A percentile compares a stretch with the other conserved stretches of the same genome.
phyloP scores from a whole-genome alignment of 208 protist genomes.

The Porcisia hertigi region DNA sequence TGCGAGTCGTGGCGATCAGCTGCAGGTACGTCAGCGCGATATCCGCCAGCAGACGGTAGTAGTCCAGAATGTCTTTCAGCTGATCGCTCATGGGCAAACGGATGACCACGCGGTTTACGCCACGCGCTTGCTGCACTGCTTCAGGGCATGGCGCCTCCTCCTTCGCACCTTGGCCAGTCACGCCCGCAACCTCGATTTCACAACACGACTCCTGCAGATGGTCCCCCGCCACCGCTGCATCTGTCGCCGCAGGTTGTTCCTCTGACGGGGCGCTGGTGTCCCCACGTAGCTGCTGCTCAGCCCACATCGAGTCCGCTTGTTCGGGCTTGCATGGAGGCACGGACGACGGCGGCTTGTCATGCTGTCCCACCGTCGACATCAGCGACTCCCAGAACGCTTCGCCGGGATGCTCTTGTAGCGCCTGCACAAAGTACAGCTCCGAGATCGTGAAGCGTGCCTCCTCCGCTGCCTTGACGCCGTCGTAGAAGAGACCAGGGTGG shows the following conservation, averaged over 20 bases:
- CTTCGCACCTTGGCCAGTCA: too few relatives aligned
- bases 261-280: neutral
- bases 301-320: neutral
- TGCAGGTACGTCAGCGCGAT: constrained; percentile 28
- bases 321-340: neutral
- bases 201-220: too few relatives aligned
- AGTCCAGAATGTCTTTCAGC: constrained; percentile 22
- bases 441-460: constrained; percentile 12
- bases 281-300: neutral
- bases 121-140: too few relatives aligned
- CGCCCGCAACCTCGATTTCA: too few relatives aligned
- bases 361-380: neutral
- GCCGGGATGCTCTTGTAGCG: constrained; percentile 6
- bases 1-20: neutral
- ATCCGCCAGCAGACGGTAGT: constrained; percentile 21
- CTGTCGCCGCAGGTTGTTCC: neutral
- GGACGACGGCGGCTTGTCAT: neutral
- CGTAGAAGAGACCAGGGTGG: constrained; percentile 21
- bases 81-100: constrained; percentile 12
- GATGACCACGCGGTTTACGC: neutral
- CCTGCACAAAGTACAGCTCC: constrained; percentile 10
- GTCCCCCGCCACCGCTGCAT: neutral
- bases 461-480: neutral
- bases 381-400: neutral
- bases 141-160: too few relatives aligned